These are phyloP conservation scores for Plenodomus biglobosus DNA, from an alignment of 2,329 filamentous ascomycete genomes.

Conservation along the genomic window DNA sequence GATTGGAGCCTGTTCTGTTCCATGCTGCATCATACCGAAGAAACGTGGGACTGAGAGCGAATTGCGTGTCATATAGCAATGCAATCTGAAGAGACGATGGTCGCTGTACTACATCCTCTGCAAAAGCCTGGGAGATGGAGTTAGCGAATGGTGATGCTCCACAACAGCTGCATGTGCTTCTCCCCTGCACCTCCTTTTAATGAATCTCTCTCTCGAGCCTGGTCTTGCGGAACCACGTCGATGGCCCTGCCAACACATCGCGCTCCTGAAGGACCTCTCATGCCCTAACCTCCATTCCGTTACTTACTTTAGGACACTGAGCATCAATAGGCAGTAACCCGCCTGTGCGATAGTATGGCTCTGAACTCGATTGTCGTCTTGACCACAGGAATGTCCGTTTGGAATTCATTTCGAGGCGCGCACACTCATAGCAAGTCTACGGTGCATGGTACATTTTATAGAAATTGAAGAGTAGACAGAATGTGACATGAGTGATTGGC, in stretches of 20 bases:
- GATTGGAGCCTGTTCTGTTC: conserved; percentile 35
- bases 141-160: conserved; percentile 38
- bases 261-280: conserved; percentile 12
- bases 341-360: conserved; percentile 41
- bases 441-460: not conserved
- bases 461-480: not conserved
- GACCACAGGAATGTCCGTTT: conserved; percentile 51
- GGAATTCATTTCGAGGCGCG: conserved; percentile 36
- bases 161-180: conserved; percentile 25
- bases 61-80: conserved; percentile 24
- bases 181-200: conserved; percentile 25
- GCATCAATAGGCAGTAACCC: conserved; percentile 44
- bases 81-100: conserved; percentile 37
- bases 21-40: conserved; percentile 33
- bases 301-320: conserved; percentile 8
- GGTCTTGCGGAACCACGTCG: conserved; percentile 38
- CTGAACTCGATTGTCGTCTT: conserved; percentile 43
- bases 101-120: conserved; percentile 24
- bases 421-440: not conserved
- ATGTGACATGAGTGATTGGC: not conserved
- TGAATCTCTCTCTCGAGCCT: conserved; percentile 18
- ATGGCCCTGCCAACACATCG: conserved; percentile 37
- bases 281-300: conserved; percentile 32
- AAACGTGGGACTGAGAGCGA: conserved; percentile 27
- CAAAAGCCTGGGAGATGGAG: conserved; percentile 24